phyloP scores from a whole-genome alignment of 2,329 filamentous ascomycete genomes.

The Teratosphaeria destructans region DNA sequence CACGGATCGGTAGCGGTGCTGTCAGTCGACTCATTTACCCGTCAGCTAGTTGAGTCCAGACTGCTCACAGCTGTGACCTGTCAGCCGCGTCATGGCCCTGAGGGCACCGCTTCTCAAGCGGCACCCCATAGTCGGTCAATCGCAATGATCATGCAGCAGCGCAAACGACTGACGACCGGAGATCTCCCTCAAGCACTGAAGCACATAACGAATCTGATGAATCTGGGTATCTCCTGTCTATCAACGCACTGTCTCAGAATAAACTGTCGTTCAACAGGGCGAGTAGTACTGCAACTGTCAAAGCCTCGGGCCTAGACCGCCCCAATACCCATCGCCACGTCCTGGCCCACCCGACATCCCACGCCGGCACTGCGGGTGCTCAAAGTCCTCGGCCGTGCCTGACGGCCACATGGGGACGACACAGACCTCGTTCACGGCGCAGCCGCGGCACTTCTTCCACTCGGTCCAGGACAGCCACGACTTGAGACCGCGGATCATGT shows the following conservation, averaged over 20 bases:
- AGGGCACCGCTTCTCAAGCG: too few relatives aligned
- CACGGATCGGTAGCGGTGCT: too few relatives aligned
- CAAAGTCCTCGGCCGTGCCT: conserved; percentile 46
- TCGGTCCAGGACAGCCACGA: conserved; percentile 47
- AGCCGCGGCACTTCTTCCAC: conserved; percentile 49
- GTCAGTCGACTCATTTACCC: too few relatives aligned
- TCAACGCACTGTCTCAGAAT: not conserved
- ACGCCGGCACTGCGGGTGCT: conserved; percentile 34
- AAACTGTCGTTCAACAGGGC: not conserved
- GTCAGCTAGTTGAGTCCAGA: too few relatives aligned
- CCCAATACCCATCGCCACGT: conserved; percentile 14
- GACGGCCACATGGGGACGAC: conserved; percentile 56
- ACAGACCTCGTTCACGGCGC: conserved; percentile 45
- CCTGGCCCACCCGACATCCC: conserved; percentile 14
- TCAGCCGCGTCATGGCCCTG: too few relatives aligned
- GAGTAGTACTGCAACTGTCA: too few relatives aligned
- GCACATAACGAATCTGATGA: not conserved
- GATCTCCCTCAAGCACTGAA: not conserved
- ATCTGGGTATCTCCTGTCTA: not conserved
- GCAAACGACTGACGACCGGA: too few relatives aligned
- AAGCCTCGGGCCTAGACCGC: conserved; percentile 3
- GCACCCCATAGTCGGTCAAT: too few relatives aligned
- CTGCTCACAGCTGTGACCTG: too few relatives aligned
- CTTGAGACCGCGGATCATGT: conserved; percentile 33
- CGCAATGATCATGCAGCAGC: too few relatives aligned